Base-by-base conservation (phyloP, 2,329 filamentous ascomycete species). In the Fusarium xylarioides region DNA sequence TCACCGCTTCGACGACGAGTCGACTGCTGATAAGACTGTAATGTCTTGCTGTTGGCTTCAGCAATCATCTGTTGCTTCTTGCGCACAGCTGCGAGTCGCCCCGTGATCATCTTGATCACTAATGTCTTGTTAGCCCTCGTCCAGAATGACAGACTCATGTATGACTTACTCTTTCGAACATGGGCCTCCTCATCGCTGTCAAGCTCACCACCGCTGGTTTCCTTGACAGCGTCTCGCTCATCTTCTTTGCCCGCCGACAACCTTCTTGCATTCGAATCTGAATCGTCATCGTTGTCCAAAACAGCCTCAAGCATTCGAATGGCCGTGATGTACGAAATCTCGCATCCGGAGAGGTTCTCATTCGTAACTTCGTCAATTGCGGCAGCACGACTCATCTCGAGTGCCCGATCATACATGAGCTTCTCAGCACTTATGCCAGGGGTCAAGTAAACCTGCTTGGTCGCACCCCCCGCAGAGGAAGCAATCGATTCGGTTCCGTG, bases 361-460 rank as follows among this genome's bases (percentile, higher is more conserved):
- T 95, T 95, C 4, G 96, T 94, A 55, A 99, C 93, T 83, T 99
- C 96, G 77, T 97, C 97, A 79, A 98, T 96, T 12, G 96, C 96
- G 12, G 96, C 95, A 8, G 93, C 91, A 58, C 95, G 91, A 80
- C 95, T 98, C 96, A 99, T 98, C 81, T 99, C 96, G 28, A 98
- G 85, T 1, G 96, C 96, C 52, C 96, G 93, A 76, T 99, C 96
- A 80, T 98, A 99, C 95, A 99, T 98, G 50, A 99, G 86, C 83
- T 95, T 97, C 84, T 98, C 96, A 1, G 96, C 96, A 28, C 95
- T 98, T 63, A 98, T 91, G 3, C 95, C 96, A 5, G 93, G 91
- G 19, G 93, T 97, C 32, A 99, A 87, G 53, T 93, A 89, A 32
- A 98, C 94, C 58, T 93, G 92, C 68, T 96, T 94, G 5, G 90